phyloP scores from a whole-genome alignment of 1,284 basidiomycete species.

The Phylloporus sp. region DNA sequence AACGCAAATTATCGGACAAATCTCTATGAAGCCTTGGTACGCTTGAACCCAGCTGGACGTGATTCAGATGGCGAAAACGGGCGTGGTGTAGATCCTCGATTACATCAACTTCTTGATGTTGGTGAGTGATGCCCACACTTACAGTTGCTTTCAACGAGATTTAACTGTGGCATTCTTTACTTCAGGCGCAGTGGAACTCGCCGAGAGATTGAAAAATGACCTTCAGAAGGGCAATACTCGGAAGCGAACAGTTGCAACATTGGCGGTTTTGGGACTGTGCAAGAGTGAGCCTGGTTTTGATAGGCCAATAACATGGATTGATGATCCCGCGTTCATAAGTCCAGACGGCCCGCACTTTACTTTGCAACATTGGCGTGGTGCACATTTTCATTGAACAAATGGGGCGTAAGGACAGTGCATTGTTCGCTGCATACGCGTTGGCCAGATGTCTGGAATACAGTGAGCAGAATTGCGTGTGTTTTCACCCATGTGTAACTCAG shows the following conservation, averaged over 20 bases:
- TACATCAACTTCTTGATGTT: constrained; percentile 30
- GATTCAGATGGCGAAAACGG: background rate
- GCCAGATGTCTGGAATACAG: constrained; percentile 13
- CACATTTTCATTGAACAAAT: constrained; percentile 7
- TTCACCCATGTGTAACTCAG: background rate
- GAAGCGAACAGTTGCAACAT: constrained; percentile 20
- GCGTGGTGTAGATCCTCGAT: constrained; percentile 3
- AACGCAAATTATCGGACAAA: constrained; percentile 23
- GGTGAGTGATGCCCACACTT: constrained; percentile 14
- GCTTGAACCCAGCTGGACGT: constrained; percentile 4
- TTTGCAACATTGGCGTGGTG: background rate
- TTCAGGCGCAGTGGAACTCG: constrained; percentile 17
- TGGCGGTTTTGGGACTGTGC: constrained; percentile 14
- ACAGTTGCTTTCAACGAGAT: background rate
- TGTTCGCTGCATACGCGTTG: constrained; percentile 17
- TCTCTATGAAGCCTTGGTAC: constrained; percentile 22
- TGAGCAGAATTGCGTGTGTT: background rate
- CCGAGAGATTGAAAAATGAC: constrained; percentile 13
- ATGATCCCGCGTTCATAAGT: too few relatives aligned
- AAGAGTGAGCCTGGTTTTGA: constrained; percentile 5
- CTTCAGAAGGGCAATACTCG: constrained; percentile 3
- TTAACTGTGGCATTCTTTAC: background rate
- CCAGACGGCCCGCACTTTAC: too few relatives aligned
- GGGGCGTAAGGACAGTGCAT: background rate
- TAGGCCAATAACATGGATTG: background rate